Evolutionary conservation across 306 rosid species (phyloP).

Genomic region (Vigna trinervia): DNA sequence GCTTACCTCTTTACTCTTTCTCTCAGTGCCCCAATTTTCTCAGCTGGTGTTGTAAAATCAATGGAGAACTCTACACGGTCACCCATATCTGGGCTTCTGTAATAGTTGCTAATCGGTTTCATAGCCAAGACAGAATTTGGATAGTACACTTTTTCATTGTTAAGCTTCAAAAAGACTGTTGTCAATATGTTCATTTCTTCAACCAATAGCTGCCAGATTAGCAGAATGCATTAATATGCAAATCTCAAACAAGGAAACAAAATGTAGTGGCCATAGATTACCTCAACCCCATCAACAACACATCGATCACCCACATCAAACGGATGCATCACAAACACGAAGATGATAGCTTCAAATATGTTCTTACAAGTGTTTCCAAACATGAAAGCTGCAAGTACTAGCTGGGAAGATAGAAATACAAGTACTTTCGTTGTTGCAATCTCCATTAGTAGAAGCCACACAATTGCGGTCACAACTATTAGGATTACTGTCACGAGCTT

Average conservation of each 20-base stretch:
- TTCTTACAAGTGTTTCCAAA: slow-evolving; percentile 95
- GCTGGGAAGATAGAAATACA: slow-evolving; percentile 77
- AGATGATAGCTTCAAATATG: slow-evolving; percentile 84
- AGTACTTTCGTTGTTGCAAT: slow-evolving; percentile 90
- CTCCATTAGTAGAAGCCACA: slow-evolving; percentile 91
- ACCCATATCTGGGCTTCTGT: slow-evolving; percentile 88
- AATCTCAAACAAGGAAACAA: slow-evolving; percentile 14
- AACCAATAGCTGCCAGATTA: slow-evolving; percentile 72
- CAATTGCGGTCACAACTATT: slow-evolving; percentile 54
- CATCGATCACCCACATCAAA: slow-evolving; percentile 96
- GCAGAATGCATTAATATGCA: slow-evolving; percentile 23
- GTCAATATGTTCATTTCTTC: slow-evolving; percentile 96
- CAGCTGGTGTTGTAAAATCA: slow-evolving; percentile 70
- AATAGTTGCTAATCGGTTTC: slow-evolving; percentile 85
- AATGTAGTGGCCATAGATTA: slow-evolving; percentile 42
- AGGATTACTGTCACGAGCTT: slow-evolving; percentile 69
- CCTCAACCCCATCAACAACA: slow-evolving; percentile 82
- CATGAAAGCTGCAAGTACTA: slow-evolving; percentile 76
- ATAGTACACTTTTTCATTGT: slow-evolving; percentile 83
- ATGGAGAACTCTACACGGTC: slow-evolving; percentile 69
- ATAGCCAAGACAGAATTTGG: slow-evolving; percentile 87
- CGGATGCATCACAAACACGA: slow-evolving; percentile 96
- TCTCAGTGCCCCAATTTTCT: slow-evolving; percentile 72
- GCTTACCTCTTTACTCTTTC: slow-evolving; percentile 67
- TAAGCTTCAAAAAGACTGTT: slow-evolving; percentile 85